Evolutionary conservation across 2,329 filamentous ascomycete species (phyloP), one percentile per base, ranked within the genome.

Genomic region (Westerdykella ornata): DNA sequence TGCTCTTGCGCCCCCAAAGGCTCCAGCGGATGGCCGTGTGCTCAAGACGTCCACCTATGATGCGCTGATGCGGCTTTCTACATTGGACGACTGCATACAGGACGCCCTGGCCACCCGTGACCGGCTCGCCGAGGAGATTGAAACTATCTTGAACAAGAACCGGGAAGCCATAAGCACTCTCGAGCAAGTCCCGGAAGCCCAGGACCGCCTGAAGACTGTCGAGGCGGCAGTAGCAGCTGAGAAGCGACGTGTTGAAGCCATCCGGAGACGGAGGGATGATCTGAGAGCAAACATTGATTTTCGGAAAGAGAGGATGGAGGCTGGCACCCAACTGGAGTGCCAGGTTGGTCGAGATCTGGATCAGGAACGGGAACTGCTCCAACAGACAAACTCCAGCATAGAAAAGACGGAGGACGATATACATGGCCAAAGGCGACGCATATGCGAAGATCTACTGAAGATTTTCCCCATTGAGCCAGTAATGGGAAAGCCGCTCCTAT

Each of bases 31-130:
- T 5, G 65, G 73, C 1, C 52, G 70, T 2, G 61, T 77, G 0
- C 69, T 77, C n/a, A 59, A 77, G 0, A 88, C 84, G 0, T 88
- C 88, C 0, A 88, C 88, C 0, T 96, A 94, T 63, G 88, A 88
- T 57, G 80, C 85, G 2, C 72, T 97, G 15, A 90, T 96, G 82
- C 83, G 85, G 45, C 73, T 97, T 9, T 83, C 86, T 5, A 95
- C 89, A 43, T 74, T 97, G 13, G 88, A 95, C 48, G 86, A 85
- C 60, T 94, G 88, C 41, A 86, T 96, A 17, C 88, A 94, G 60
- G 90, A 97, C 64, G 88, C 88, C 1, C 69, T 95, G 8, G 78
- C 81, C 1, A 94, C 87, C 0, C 80, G 85, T 12, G 80, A 85
- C 45, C 75, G 76, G 39, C 73, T 97, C 7, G 80, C 86, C 36